Evolutionary conservation across 352 stramenopile species (phyloP), one percentile per base, ranked within the genome.

Genomic region (Vaucheria bursata): DNA sequence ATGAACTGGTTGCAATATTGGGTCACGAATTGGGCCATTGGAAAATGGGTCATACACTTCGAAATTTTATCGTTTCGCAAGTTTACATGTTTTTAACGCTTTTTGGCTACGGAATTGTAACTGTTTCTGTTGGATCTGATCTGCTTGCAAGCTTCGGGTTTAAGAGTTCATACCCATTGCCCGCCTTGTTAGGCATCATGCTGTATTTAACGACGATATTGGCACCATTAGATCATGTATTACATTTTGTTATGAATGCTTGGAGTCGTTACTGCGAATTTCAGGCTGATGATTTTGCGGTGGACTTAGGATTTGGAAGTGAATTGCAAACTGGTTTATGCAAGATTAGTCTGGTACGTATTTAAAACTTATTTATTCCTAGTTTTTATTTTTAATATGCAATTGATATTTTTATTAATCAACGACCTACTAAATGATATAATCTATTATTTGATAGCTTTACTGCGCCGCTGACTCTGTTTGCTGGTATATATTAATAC

Each of bases 301-400:
- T 97, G 0, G 88, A 92, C 69, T 85, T 98, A 2, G 93, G 91
- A 1, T 90, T 96, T 84, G 92, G 88, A 18, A 77, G 88, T 39
- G 87, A 87, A n/a, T 87, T 98, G 36, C 92, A 97, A 84, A 93
- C 88, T 36, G 95, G 94, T 1, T 89, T 98, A 40, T 93, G 91
- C 59, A 98, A 99, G 88, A 94, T 99, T 65, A 90, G 92, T 84
- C 89, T 98, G 72, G 94, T 98, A 84, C 98, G 98, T 84, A 85
- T 99, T 32, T 90, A 89, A 79, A 97, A 97, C 81, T n/a, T n/a
- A n/a, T n/a, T n/a, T n/a, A n/a, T n/a, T n/a, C n/a, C 97, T 98
- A 91, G 96, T 85, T n/a, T n/a, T n/a, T n/a, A n/a, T n/a, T n/a
- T n/a, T n/a, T n/a, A n/a, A n/a, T n/a, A n/a, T n/a, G n/a, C n/a